Conservation (phyloP, 257 asterid species). For the Forsythia suspensa region DNA sequence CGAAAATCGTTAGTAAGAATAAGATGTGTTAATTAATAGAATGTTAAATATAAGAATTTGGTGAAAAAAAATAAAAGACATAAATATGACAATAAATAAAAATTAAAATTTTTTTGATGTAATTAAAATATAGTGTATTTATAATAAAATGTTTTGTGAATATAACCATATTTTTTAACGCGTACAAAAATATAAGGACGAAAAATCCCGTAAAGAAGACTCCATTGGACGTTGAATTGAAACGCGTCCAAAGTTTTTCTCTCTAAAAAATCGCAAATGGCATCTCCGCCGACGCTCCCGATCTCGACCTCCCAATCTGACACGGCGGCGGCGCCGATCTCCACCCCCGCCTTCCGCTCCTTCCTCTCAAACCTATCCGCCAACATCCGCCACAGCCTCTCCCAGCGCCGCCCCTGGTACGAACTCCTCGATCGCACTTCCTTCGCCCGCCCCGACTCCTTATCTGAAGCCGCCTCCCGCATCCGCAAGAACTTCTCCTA, state of each 20-base stretch:
- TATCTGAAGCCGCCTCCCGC: conserved; percentile 55
- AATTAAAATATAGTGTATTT: no score
- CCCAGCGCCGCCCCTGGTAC: conserved; percentile 57
- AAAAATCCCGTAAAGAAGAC: background rate
- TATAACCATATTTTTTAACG: background rate
- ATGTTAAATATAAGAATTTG: no score
- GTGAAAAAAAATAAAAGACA: no score
- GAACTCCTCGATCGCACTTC: conserved; percentile 53
- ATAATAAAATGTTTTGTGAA: no score
- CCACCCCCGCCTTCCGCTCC: conserved; percentile 53
- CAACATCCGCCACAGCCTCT: conserved; percentile 42
- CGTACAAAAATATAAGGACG: background rate
- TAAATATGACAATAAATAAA: no score
- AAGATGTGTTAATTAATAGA: no score
- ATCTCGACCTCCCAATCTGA: conserved; percentile 42
- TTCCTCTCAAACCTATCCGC: conserved; percentile 42
- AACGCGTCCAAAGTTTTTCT: background rate
- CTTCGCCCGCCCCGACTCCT: conserved; percentile 49
- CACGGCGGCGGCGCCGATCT: conserved; percentile 20
- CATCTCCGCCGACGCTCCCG: conserved; percentile 45
- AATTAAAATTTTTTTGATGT: no score
- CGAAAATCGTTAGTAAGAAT: no score
- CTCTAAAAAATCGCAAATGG: conserved; percentile 16
- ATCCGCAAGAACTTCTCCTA: conserved; percentile 41
- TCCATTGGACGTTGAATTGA: background rate